Base-by-base conservation (phyloP, 805 yeast genomes). In the Suhomyces xylopsoci region DNA sequence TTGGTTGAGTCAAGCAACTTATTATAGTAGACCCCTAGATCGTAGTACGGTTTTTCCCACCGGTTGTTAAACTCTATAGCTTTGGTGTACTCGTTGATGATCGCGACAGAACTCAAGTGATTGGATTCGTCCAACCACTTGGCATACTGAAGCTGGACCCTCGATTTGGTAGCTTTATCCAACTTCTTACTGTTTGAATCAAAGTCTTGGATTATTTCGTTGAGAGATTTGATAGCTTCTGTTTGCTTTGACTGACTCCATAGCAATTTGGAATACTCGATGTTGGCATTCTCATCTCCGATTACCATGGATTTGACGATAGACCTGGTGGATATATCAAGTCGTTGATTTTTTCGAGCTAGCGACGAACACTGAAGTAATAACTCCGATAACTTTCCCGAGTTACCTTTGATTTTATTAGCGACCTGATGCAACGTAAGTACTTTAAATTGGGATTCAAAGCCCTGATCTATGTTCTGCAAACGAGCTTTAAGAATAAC, bases 161-260 rank as follows among this genome's bases (percentile, higher is more conserved):
- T 61, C 1, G 82, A 76, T 8, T 56, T 61, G 17, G 51, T 63
- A 59, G 10, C 58, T 8, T 22, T 53, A 25, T 47, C 40, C 24
- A 38, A 38, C n/a, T 20, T 20, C 1, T 49, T 36, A 24, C 51
- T 55, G 22, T 58, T 58, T 34, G 59, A 60, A 1, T 64, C 45
- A 32, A 59, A 56, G 7, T 63, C 64, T 4, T 59, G 54, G 1
- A 70, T 59, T 10, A 81, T 66, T 14, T 78, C 76, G 7, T 78
- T 78, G 36, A 89, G 71, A 7, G 82, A 74, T 49, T 87, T 84
- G 44, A 93, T 77, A 0, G 98, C 98, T 58, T 90, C 86, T 22
- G 91, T 81, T 54, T 83, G 89, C 56, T 90, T 96, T 0, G 96
- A 97, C 63, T 88, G 90, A 3, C 84, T 86, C 97, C 98, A 93